Percentiles rank a stretch among this genome's conserved stretches.
phyloP scores from a whole-genome alignment of 2,329 filamentous ascomycete genomes.

The Rhynchosporium agropyri region DNA sequence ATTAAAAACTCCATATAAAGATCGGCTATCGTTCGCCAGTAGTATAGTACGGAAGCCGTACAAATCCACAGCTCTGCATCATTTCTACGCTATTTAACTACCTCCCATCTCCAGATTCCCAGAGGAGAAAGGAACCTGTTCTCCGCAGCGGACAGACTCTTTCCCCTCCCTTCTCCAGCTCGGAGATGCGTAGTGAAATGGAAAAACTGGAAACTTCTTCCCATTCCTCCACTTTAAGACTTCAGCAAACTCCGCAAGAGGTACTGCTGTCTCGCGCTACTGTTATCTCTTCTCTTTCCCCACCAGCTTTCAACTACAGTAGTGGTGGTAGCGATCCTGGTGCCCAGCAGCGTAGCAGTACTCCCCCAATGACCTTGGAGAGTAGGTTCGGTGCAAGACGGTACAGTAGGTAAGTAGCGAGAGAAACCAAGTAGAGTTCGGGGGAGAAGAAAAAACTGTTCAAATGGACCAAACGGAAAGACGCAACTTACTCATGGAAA shows the following conservation, averaged over 20 bases:
- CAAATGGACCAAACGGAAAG: background rate
- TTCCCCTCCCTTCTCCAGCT: background rate
- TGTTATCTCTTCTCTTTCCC: slow-evolving; percentile 3
- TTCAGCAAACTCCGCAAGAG: background rate
- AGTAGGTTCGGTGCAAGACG: background rate
- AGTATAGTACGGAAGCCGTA: background rate
- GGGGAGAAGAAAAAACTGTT: no score
- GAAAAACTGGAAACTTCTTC: background rate
- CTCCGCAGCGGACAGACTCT: slow-evolving; percentile 6
- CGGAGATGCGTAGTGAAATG: background rate
- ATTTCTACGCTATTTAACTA: background rate
- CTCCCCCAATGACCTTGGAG: background rate
- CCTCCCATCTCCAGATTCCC: slow-evolving; percentile 14
- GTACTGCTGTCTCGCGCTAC: background rate
- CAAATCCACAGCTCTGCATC: background rate
- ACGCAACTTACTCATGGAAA: background rate
- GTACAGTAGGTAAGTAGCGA: background rate
- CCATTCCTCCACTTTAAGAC: slow-evolving; percentile 10
- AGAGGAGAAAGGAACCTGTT: background rate
- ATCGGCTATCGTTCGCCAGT: background rate
- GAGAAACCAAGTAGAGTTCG: background rate
- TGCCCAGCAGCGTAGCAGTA: background rate
- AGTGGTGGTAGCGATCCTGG: background rate
- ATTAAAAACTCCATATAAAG: background rate
- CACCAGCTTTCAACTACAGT: background rate